Base-by-base conservation (phyloP, 495 filamentous ascomycete species). In the Aspergillus diversus region DNA sequence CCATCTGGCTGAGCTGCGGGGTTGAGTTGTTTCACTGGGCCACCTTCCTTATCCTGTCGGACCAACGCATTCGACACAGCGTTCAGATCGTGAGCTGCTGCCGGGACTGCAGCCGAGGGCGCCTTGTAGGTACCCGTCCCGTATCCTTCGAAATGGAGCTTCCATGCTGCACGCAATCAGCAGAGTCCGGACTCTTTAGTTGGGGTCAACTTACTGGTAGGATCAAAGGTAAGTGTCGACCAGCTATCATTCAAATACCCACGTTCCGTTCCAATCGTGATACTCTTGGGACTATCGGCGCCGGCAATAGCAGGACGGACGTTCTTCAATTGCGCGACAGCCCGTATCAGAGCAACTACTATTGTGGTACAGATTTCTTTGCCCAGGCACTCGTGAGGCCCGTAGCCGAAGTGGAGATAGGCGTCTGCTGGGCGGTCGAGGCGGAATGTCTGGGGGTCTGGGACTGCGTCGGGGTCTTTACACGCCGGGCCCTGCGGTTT, bases 321-420 rank as follows among this genome's bases (percentile, higher is more conserved):
- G 7, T 9, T 4, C 39, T 43, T 43, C 39, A 43, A n/a, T 8
- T n/a, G 12, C 4, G 39, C 39, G 4, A 43, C 12, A n/a, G n/a
- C 39, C n/a, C 39, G 39, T 12, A 43, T 8, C 39, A 56, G 37
- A 27, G 65, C 50, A 56, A 83, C 77, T 5, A 75, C 77, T 35
- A 86, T 72, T 8, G 80, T 81, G 0, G 79, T 69, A 17, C 76
- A 77, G 5, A 79, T 71, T n/a, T 83, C 76, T 13, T 69, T 68
- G 7, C 82, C 84, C 7, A 84, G 67, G 62, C 78, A 82, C 4
- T 74, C 63, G 65, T 86, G 79, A 15, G 83, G 77, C 0, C 80
- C 81, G 0, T 69, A 63, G 52, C 75, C 77, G 63, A 83, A 84
- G 64, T 82, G 80, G 57, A 86, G 76, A 70, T 90, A 89, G 4